Percentiles rank a stretch among this genome's conserved stretches.
Conservation (phyloP, 176 grass and related monocot genomes). For the Raddia guianensis region DNA sequence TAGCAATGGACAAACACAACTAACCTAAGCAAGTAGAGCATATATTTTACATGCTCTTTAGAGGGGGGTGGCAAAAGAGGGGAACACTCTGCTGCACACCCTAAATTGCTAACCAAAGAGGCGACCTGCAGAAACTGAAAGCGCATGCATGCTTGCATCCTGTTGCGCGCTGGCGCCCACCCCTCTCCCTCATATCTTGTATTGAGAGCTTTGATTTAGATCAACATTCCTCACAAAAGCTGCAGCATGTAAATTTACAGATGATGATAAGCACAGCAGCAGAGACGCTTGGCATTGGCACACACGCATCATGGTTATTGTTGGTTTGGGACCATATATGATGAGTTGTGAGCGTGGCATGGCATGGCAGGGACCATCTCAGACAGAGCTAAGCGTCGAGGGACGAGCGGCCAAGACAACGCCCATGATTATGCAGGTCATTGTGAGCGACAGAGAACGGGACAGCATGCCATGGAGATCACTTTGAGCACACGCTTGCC, state of each 20-base stretch:
- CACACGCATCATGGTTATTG: not conserved
- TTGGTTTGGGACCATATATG: not conserved
- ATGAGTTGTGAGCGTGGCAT: not conserved
- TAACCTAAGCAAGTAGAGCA: no score
- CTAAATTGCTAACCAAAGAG: not conserved
- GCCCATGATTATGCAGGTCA: not conserved
- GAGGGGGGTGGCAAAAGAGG: not conserved
- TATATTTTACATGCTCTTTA: no score
- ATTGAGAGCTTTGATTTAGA: not conserved
- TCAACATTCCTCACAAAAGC: not conserved
- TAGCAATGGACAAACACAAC: no score
- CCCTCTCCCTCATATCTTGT: no score
- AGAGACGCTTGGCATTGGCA: no score
- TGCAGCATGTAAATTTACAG: not conserved
- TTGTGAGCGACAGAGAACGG: not conserved
- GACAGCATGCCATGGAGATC: not conserved
- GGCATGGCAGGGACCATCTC: not conserved
- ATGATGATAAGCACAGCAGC: no score
- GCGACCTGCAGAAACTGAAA: not conserved
- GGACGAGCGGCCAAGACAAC: not conserved
- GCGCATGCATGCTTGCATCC: not conserved
- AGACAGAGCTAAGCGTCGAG: not conserved
- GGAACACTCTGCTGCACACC: not conserved
- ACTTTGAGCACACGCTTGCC: not conserved
- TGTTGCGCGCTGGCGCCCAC: no score